Conservation (phyloP, 2,329 filamentous ascomycete genomes). For the Hypoxylon sp. region DNA sequence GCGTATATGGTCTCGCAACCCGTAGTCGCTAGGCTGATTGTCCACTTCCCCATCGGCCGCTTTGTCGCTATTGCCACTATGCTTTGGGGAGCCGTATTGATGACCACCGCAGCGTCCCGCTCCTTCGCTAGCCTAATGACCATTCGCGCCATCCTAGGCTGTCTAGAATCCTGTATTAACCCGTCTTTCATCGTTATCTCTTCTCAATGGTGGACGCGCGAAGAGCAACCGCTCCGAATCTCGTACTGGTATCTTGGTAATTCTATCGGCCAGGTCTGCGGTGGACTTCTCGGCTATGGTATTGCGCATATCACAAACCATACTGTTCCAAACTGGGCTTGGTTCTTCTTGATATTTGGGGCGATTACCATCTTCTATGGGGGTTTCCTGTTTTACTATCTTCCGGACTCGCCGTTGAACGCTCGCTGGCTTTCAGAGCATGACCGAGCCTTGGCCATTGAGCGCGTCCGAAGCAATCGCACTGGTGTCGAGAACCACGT, state of each 20-base stretch:
- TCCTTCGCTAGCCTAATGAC: constrained; percentile 68
- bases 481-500: constrained; percentile 67
- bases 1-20: constrained; percentile 63
- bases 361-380: constrained; percentile 69
- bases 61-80: constrained; percentile 61
- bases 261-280: constrained; percentile 72
- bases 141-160: constrained; percentile 68
- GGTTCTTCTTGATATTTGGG: constrained; percentile 69
- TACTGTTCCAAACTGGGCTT: constrained; percentile 32
- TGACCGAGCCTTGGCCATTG: constrained; percentile 67
- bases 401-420: constrained; percentile 72
- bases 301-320: constrained; percentile 67
- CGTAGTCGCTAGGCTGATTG: constrained; percentile 61
- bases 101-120: constrained; percentile 63
- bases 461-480: constrained; percentile 63
- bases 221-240: constrained; percentile 65
- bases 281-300: constrained; percentile 70
- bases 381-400: constrained; percentile 65
- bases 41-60: constrained; percentile 62
- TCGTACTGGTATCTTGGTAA: constrained; percentile 70
- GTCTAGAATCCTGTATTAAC: constrained; percentile 69
- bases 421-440: constrained; percentile 71
- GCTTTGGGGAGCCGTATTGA: constrained; percentile 63
- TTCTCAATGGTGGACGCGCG: constrained; percentile 56
- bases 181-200: constrained; percentile 60